Base-by-base conservation (phyloP, 163 green algal genomes). In the Scenedesmus sp. region DNA sequence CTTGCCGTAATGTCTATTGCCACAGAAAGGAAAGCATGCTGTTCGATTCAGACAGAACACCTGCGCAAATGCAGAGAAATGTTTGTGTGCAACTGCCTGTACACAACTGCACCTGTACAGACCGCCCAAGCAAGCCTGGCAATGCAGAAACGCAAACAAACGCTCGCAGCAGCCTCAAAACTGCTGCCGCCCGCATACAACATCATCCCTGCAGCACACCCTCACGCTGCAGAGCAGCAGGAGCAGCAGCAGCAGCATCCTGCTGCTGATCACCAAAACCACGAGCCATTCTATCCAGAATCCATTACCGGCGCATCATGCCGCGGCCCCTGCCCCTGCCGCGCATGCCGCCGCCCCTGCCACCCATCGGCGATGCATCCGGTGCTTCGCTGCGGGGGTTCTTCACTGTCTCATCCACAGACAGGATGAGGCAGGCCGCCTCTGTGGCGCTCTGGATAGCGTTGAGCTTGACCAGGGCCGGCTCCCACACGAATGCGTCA, bases 401-500 rank as follows among this genome's bases (percentile, higher is more conserved):
- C 77, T 97, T 94, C 64, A 99, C 97, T 0, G 98, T 99, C 92
- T 99, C 98, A 90, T 99, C 98, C 62, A 99, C 98, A 7, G 95
- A 98, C 56, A 99, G 95, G 85, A 99, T 97, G 12, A 99, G 94
- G 96, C 98, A 99, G 9, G 98, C 97, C 10, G 98, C 98, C 95
- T 99, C 98, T 0, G 97, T 97, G 16, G 98, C 98, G 3, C 97
- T 96, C 83, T 97, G 96, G 20, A 99, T 94, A 26, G 98, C 98
- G 89, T 99, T 99, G 84, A 98, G 95, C 95, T 99, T 99, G 4
- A 99, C 98, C 15, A 99, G 89, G 0, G 96, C 93, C 0, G 98
- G 98, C 95, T 99, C 98, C 98, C 98, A 99, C 66, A 99, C 97
- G 92, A 99, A 99, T 0, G 95, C 93, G 1, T 95, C 95, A 92